Conservation (phyloP, 1,284 basidiomycete genomes). For the Cutaneotrichosporon sp. region DNA sequence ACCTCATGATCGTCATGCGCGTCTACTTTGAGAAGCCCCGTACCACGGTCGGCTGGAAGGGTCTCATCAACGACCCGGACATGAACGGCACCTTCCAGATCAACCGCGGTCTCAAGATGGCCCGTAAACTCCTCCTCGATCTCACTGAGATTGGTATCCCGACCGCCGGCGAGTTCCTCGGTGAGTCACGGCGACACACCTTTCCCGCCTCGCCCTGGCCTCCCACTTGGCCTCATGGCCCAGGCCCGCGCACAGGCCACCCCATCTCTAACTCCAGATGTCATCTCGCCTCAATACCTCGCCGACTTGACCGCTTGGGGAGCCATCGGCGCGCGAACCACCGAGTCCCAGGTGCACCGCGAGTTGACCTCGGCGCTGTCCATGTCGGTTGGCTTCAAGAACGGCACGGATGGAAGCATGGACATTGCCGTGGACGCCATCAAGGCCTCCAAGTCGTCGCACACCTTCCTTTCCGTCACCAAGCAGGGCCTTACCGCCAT, state of each 20-base stretch:
- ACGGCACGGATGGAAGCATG: constrained; percentile 60
- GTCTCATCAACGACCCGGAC: constrained; percentile 71
- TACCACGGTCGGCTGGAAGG: constrained; percentile 73
- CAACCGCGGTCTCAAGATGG: constrained; percentile 88
- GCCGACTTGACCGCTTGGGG: constrained; percentile 86
- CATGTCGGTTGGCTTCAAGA: constrained; percentile 78
- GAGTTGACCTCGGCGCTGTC: constrained; percentile 86
- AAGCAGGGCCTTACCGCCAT: constrained; percentile 90
- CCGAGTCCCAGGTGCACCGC: constrained; percentile 88
- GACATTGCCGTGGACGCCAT: constrained; percentile 88
- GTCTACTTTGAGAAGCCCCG: constrained; percentile 96
- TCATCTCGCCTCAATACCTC: constrained; percentile 74
- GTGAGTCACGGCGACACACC: constrained; percentile 36
- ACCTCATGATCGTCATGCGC: constrained; percentile 93
- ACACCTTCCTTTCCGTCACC: constrained; percentile 89
- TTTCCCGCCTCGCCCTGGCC: constrained; percentile 44
- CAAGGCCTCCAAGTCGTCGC: constrained; percentile 76
- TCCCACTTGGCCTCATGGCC: constrained; percentile 69
- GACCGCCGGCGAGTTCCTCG: constrained; percentile 91
- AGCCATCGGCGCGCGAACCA: constrained; percentile 95
- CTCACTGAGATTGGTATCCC: constrained; percentile 85
- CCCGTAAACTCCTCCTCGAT: constrained; percentile 84
- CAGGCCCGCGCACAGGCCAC: constrained; percentile 58
- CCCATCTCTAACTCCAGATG: constrained; percentile 55
- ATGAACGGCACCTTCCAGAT: constrained; percentile 93